phyloP scores from a whole-genome alignment of 2,329 filamentous ascomycete species.

The Aureobasidium mangrovei region DNA sequence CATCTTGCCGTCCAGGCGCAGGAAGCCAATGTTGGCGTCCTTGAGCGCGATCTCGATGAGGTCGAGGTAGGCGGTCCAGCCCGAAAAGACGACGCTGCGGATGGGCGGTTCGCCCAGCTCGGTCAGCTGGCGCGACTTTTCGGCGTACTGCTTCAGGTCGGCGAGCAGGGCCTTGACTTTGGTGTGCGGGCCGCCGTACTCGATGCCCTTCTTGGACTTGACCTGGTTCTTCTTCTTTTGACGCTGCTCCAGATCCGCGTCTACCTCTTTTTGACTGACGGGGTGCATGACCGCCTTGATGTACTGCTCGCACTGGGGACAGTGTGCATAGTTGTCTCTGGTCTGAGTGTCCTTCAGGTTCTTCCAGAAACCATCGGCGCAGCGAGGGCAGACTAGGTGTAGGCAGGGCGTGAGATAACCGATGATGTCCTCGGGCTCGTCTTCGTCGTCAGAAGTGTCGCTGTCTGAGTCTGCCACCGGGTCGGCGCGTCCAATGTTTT shows the following conservation, averaged over 20 bases:
- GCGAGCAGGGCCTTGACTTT: slow-evolving; percentile 78
- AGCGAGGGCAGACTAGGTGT: slow-evolving; percentile 72
- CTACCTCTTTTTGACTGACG: slow-evolving; percentile 52
- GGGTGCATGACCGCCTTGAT: slow-evolving; percentile 58
- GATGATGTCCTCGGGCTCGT: slow-evolving; percentile 52
- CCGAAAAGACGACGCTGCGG: slow-evolving; percentile 81
- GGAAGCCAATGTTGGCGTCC: slow-evolving; percentile 56
- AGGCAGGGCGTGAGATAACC: slow-evolving; percentile 81
- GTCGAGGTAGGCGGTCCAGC: slow-evolving; percentile 93
- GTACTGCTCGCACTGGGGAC: slow-evolving; percentile 58
- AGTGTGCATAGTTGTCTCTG: slow-evolving; percentile 46
- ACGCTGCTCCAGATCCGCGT: slow-evolving; percentile 41
- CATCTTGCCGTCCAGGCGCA: slow-evolving; percentile 89
- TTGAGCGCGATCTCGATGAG: slow-evolving; percentile 77
- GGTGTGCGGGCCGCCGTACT: slow-evolving; percentile 78
- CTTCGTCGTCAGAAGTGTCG: slow-evolving; percentile 33
- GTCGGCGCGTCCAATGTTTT: slow-evolving; percentile 52
- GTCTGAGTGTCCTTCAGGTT: slow-evolving; percentile 36
- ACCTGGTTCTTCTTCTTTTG: slow-evolving; percentile 31
- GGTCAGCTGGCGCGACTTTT: slow-evolving; percentile 52
- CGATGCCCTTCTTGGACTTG: slow-evolving; percentile 51
- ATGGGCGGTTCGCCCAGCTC: slow-evolving; percentile 56
- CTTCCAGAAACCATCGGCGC: slow-evolving; percentile 54
- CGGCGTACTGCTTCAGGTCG: slow-evolving; percentile 58
- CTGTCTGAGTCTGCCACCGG: slow-evolving; percentile 33